A percentile compares a stretch with the other conserved stretches of the same genome.
Evolutionary conservation across 2,329 filamentous ascomycete species (phyloP).

Genomic region (Xylaria arbuscula): DNA sequence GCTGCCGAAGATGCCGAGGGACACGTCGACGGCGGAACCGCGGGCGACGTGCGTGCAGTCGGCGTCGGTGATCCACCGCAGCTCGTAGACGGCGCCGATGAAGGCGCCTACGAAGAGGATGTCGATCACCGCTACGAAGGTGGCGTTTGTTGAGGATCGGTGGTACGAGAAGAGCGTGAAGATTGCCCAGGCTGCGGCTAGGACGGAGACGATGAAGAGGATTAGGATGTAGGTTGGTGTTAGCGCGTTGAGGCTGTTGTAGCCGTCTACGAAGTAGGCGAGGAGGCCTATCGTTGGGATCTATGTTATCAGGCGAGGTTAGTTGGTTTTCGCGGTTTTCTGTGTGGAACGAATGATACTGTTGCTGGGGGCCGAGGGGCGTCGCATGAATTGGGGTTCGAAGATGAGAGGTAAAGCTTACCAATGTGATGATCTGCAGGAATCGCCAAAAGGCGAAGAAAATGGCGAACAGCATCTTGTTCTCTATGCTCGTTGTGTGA

Average conservation of each 20-base stretch:
- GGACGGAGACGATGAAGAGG: conserved; percentile 74
- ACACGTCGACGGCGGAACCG: conserved; percentile 63
- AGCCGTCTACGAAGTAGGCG: conserved; percentile 72
- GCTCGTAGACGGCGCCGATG: conserved; percentile 70
- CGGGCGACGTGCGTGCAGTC: conserved; percentile 73
- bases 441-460: conserved; percentile 73
- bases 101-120: conserved; percentile 71
- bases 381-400: neutral
- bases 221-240: conserved; percentile 72
- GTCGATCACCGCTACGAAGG: conserved; percentile 70
- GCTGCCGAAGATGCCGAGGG: conserved; percentile 69
- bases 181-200: conserved; percentile 72
- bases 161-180: conserved; percentile 75
- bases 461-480: conserved; percentile 70
- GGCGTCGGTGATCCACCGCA: conserved; percentile 68
- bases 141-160: conserved; percentile 69
- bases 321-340: neutral
- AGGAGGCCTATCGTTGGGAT: conserved; percentile 75
- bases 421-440: conserved; percentile 71
- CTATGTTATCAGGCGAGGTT: conserved; percentile 52
- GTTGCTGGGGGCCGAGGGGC: neutral
- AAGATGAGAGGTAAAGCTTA: conserved; percentile 54
- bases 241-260: conserved; percentile 65
- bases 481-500: neutral
- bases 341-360: neutral